These are phyloP conservation scores for Pichia californica DNA, from an alignment of 805 yeast species.

Conservation along the genomic window DNA sequence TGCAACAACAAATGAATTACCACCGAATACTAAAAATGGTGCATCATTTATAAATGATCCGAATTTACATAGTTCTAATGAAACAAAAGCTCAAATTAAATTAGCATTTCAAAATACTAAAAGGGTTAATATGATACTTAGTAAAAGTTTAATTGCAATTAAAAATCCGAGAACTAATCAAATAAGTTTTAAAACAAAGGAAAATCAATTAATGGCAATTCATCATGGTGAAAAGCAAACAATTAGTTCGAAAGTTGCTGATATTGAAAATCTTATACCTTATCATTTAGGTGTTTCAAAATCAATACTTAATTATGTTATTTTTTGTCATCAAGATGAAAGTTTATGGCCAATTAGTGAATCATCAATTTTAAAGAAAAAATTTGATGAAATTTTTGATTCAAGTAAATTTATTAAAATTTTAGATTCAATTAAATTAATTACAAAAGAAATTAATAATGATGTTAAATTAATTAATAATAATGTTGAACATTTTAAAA, in stretches of 20 bases:
- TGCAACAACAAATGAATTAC: conserved; percentile 92
- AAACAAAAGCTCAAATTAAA: conserved; percentile 85
- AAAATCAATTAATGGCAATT: conserved; percentile 74
- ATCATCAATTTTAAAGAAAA: conserved; percentile 79
- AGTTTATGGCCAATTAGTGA: conserved; percentile 95
- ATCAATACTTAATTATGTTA: conserved; percentile 84
- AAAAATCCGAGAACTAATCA: conserved; percentile 47
- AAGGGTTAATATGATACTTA: conserved; percentile 74
- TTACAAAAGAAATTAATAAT: conserved; percentile 68
- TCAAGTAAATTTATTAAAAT: conserved; percentile 91
- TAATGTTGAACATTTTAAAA: conserved; percentile 67
- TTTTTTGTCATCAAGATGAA: conserved; percentile 97
- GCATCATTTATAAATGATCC: conserved; percentile 91
- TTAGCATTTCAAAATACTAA: conserved; percentile 72
- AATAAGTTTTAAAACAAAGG: conserved; percentile 77
- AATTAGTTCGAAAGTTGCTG: conserved; percentile 74
- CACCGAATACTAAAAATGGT: conserved; percentile 94
- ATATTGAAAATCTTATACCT: conserved; percentile 78
- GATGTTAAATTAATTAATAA: conserved; percentile 75
- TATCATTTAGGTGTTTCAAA: conserved; percentile 79
- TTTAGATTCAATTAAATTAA: conserved; percentile 65
- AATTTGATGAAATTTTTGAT: conserved; percentile 95
- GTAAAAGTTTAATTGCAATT: conserved; percentile 74
- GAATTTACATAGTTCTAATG: conserved; percentile 62
- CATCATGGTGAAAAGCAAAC: conserved; percentile 62